Base-by-base conservation (phyloP, 768 basidiomycete genomes). In the Coprinopsis sp. region DNA sequence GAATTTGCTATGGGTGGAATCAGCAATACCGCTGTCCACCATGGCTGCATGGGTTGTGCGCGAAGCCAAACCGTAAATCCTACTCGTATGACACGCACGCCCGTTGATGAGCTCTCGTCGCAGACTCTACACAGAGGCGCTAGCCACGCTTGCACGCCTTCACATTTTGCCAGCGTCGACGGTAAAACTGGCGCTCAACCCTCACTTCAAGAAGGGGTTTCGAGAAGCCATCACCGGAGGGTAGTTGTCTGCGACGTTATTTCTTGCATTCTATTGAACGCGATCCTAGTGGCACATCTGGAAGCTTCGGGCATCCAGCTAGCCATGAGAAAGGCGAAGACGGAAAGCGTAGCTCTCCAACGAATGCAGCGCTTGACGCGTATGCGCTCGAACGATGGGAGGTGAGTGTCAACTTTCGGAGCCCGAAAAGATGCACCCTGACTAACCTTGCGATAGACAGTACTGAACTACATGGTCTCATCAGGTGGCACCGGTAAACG, bases 381-480 rank as follows among this genome's bases (percentile, higher is more conserved):
- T 89, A 88, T 59, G 91, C 93, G 1, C 69, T 91, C 33, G 87
- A 89, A 56, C 76, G 90, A 51, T 96, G 92, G 92, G 92, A 96
- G 80, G 91, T 87, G 53, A 51, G 74, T 60, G 27, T 13, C 18
- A 42, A 27, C 37, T n/a, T n/a, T n/a, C n/a, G n/a, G n/a, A n/a
- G n/a, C n/a, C n/a, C n/a, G n/a, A n/a, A n/a, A n/a, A n/a, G n/a
- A n/a, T n/a, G n/a, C n/a, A n/a, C n/a, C n/a, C n/a, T n/a, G 33
- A 30, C 29, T 36, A 50, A n/a, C 16, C 47, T 23, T 14, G 46
- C 33, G 39, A 52, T 33, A 98, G 93, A 93, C 91, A 0, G 95
- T 98, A 57, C 74, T 98, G 34, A 92, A 97, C 65, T 98, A 90
- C 60, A 96, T 99, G 93, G 96, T 99, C 3, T 93, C 91, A 7